Evolutionary conservation across 306 rosid genomes (phyloP), one percentile per base, ranked within the genome.

Genomic region (Quercus rubra): DNA sequence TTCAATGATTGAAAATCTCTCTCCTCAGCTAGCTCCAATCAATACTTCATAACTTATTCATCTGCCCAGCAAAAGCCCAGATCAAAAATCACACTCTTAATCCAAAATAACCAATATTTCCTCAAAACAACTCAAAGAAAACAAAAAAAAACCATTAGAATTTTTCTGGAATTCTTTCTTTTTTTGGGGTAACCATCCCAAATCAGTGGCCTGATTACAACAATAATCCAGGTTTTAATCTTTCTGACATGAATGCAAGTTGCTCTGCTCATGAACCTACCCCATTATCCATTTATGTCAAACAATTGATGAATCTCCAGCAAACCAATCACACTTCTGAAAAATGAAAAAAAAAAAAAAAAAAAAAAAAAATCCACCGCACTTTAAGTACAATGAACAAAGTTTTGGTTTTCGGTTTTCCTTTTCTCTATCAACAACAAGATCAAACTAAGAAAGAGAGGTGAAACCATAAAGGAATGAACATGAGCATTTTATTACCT

Each of bases 41-140:
- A 77, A 17, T 68, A 43, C 67, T 33, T 80, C 74, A 81, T 19
- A 64, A 64, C 70, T 75, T 69, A 20, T 85, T 57, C 74, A 59
- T 77, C 85, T 82, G 81, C 75, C 83, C 85, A 57, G 82, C 78
- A 31, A 82, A 86, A 78, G 75, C 88, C 89, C 89, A 87, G 87
- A 84, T 84, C 64, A 88, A 79, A 70, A 59, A 76, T 43, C 52
- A 77, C 89, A 85, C 81, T 71, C 78, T 86, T 80, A 67, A 78
- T 77, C 81, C 74, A 72, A 27, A 77, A 70, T 12, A 21, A 30
- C 73, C 86, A 55, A 35, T 54, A 70, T 85, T 76, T 77, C 76
- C 80, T 79, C 80, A 73, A 78, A 77, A 25, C 72, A 77, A 63
- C 70, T 77, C 77, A n/a, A 68, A 66, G 52, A 28, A 27, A 62